Conservation (phyloP, 345 rosid genomes). For the Eucalyptus curtisii region DNA sequence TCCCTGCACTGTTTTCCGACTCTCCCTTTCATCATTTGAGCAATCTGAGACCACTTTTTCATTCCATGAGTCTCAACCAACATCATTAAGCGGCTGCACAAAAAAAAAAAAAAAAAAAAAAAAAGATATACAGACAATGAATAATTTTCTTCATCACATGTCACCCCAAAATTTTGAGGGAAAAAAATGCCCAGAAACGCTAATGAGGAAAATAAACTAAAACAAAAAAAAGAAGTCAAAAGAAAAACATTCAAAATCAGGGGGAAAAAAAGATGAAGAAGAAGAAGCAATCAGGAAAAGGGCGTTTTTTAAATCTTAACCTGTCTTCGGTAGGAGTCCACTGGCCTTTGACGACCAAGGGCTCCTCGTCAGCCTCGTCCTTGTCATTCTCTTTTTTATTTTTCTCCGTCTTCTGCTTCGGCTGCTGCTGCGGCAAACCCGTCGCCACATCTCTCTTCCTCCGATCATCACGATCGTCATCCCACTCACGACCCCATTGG, state of each 20-base stretch:
- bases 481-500: neutral
- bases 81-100: constrained; percentile 19
- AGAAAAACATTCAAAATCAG: neutral
- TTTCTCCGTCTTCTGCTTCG: neutral
- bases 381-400: too few species aligned
- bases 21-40: constrained; percentile 46
- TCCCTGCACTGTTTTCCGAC: constrained; percentile 84
- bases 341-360: neutral
- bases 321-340: neutral
- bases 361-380: neutral
- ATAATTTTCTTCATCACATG: neutral
- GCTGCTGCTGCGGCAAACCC: neutral
- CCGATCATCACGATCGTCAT: neutral
- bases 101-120: neutral
- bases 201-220: neutral
- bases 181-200: neutral
- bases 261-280: neutral
- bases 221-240: neutral
- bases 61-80: constrained; percentile 43
- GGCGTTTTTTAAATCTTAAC: neutral
- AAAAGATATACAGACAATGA: neutral
- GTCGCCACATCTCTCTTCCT: neutral
- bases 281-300: neutral
- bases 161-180: neutral
- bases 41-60: constrained; percentile 58